Base-by-base conservation (phyloP, 768 basidiomycete species). In the Tylopilus vinaceipallidus region DNA sequence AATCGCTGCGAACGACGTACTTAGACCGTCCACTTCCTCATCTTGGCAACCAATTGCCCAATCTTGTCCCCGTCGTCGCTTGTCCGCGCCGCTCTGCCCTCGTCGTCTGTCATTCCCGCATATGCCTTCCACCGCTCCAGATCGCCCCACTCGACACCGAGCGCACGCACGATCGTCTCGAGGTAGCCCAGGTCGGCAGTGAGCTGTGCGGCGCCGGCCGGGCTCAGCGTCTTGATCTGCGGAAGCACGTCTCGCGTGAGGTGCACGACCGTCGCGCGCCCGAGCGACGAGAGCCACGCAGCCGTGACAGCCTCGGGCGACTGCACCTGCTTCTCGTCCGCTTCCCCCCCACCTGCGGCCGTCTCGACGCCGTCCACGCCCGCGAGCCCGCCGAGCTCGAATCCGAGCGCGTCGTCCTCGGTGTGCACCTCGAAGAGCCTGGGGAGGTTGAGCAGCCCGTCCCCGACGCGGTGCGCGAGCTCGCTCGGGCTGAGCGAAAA, bases 401-500 rank as follows among this genome's bases (percentile, higher is more conserved):
- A 97, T 2, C 84, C 81, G 9, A 98, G 77, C 10, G 91, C 90
- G 52, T 94, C 92, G 64, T 98, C 94, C 49, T 87, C 86, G 7
- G 88, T 91, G 61, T 97, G 95, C 16, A 95, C 88, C 67, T 98
- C 95, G 62, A 98, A 97, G 14, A 98, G 73, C 48, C 94, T 73
- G 2, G 95, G 92, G 3, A 99, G 80, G 70, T 95, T 97, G 27
- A 98, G 75, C 29, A 99, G 71, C n/a, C 94, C 93, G 62, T 98
- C 97, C 3, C 91, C 89, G 27, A 98, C 85, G 49, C 84, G 83
- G 52, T 94, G 89, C 53, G 97, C 85, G 4, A 80, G 83, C 46
- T 92, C 90, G 47, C 86, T 95, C 1, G 94, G 95, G 10, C 90
- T 91, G 12, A 98, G 76, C 1, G 94, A 97, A 72, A 99, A 99